A percentile compares a stretch with the other conserved stretches of the same genome.
phyloP scores from a whole-genome alignment of 306 rosid genomes.

The Trichosanthes cucumerina region DNA sequence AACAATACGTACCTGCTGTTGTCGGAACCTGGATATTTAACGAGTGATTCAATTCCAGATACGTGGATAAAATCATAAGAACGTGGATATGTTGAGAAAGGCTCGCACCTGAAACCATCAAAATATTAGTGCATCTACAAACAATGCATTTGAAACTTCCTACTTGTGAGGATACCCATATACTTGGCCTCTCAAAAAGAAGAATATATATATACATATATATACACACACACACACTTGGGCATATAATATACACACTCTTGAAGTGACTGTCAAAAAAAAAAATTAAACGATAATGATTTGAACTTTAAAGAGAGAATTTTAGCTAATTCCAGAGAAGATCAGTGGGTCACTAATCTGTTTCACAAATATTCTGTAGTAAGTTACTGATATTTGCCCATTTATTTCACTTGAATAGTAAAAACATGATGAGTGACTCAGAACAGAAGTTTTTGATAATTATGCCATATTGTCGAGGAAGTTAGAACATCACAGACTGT shows the following conservation, averaged over 20 bases:
- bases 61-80: constrained; percentile 83
- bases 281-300: neutral
- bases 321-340: neutral
- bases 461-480: neutral
- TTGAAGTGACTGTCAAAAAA: neutral
- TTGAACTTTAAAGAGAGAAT: neutral
- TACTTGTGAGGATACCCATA: neutral
- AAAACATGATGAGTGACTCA: neutral
- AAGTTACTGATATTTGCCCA: neutral
- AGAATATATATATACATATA: neutral
- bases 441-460: neutral
- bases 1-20: constrained; percentile 47
- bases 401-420: neutral
- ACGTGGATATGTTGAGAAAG: constrained; percentile 97
- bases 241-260: no score
- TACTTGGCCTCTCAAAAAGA: neutral
- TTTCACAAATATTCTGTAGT: neutral
- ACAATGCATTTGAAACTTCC: neutral
- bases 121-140: constrained; percentile 23
- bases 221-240: no score
- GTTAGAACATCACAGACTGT: neutral
- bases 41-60: constrained; percentile 65
- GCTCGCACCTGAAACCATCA: constrained; percentile 79
- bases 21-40: constrained; percentile 50
- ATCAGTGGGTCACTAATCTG: neutral